These are phyloP conservation scores for Xylaria hypoxylon DNA, from an alignment of 2,329 filamentous ascomycete genomes.

Conservation along the genomic window DNA sequence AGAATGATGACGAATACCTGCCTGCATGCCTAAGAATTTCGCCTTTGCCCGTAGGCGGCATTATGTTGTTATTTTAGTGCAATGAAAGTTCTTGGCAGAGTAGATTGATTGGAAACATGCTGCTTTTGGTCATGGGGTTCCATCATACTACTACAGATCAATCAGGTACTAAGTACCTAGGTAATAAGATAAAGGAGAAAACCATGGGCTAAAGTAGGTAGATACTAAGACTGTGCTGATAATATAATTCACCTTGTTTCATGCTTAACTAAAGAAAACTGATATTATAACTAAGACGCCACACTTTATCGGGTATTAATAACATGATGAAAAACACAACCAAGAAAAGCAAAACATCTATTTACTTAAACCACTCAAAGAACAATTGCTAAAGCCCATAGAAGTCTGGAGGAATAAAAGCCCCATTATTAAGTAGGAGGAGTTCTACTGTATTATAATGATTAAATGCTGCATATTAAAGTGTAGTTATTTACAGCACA, in stretches of 20 bases:
- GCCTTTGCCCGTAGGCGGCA: background rate
- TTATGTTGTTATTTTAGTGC: background rate
- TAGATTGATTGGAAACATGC: constrained; percentile 6
- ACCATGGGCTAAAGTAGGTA: background rate
- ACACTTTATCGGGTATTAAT: too few species aligned
- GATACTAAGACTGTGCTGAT: too few species aligned
- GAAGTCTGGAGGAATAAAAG: too few species aligned
- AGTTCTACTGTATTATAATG: background rate
- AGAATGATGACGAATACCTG: constrained; percentile 22
- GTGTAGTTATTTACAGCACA: too few species aligned
- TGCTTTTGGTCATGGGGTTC: background rate
- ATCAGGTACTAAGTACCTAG: too few species aligned
- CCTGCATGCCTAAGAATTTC: background rate
- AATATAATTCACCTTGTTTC: too few species aligned
- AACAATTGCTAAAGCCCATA: background rate
- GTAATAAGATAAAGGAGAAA: constrained; percentile 10
- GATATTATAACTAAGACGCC: too few species aligned
- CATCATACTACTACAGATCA: too few species aligned
- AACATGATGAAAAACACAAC: background rate
- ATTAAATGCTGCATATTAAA: background rate
- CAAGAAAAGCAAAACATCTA: background rate
- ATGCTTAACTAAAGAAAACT: too few species aligned
- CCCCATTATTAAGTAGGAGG: too few species aligned
- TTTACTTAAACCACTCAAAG: background rate
- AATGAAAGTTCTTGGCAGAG: background rate